A percentile compares a stretch with the other conserved stretches of the same genome.
phyloP scores from a whole-genome alignment of 2,329 filamentous ascomycete genomes.

The Sporothrix brunneoviolacea region DNA sequence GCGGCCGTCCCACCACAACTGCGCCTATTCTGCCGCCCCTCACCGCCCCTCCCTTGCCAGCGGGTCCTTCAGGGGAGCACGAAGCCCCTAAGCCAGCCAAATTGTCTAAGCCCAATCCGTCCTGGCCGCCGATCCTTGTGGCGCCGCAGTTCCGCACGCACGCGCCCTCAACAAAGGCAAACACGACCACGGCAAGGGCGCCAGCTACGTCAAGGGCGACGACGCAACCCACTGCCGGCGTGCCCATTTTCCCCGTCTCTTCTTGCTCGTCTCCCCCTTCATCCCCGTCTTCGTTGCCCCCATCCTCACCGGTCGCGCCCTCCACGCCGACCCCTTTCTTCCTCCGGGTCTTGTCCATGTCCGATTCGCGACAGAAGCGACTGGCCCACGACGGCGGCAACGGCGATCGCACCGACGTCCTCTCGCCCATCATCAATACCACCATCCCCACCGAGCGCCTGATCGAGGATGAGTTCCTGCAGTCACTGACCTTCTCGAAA shows the following conservation, averaged over 20 bases:
- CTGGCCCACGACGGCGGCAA: not conserved
- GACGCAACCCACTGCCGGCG: not conserved
- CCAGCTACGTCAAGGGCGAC: not conserved
- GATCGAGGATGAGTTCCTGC: slow-evolving; percentile 52
- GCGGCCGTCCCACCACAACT: no score
- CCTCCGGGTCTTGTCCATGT: slow-evolving; percentile 16
- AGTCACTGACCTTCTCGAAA: slow-evolving; percentile 53
- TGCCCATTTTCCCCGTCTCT: not conserved
- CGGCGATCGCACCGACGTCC: not conserved
- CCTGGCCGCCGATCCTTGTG: slow-evolving; percentile 13
- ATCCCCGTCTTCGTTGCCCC: not conserved
- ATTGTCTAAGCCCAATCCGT: slow-evolving; percentile 14
- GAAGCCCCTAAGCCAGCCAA: not conserved
- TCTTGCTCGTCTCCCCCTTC: not conserved
- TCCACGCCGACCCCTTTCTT: slow-evolving; percentile 1
- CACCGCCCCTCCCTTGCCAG: slow-evolving; percentile 10
- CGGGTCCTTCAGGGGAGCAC: not conserved
- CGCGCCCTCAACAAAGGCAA: not conserved
- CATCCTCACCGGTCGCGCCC: not conserved
- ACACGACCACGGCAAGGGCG: not conserved
- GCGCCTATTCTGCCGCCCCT: slow-evolving; percentile 5
- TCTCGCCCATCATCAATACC: slow-evolving; percentile 44
- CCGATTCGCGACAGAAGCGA: slow-evolving; percentile 8
- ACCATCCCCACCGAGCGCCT: slow-evolving; percentile 50
- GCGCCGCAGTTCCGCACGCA: not conserved